Evolutionary conservation across 2,329 filamentous ascomycete genomes (phyloP), one percentile per base, ranked within the genome.

Genomic region (Didymella keratinophila): DNA sequence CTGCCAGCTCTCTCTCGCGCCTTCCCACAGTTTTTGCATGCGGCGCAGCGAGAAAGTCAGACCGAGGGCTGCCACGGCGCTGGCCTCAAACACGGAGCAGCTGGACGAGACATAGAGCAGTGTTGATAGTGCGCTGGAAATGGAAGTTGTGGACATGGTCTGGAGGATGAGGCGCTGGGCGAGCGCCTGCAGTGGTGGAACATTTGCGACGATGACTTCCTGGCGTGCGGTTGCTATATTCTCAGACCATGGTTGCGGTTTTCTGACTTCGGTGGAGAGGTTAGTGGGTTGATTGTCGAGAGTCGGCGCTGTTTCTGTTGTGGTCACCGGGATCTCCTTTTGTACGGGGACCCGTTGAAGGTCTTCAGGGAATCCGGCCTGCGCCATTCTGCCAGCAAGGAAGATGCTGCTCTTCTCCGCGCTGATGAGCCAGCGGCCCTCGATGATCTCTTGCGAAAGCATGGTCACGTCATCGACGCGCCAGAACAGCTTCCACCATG

Each of bases 401-500:
- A 89, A 96, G 45, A 97, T 89, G n/a, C 92, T 84, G 53, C 88
- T 89, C 67, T 89, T 88, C 76, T 97, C 93, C 0, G 93, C 89
- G 3, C 85, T 85, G 0, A 88, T 85, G 3, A 99, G 83, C 80
- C 96, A 98, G 7, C 86, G 83, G 63, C 88, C 87, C 59, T 86
- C 85, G 3, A 97, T 81, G 60, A 97, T 89, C 66, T 95, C 90
- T 1, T 87, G 86, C 2, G 90, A 88, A 53, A 97, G 87, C 84
- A 94, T 90, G 2, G 87, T 87, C 11, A 97, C 92, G 69, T 97
- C 94, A 72, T 98, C 94, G 23, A 95, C 93, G 20, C 92, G 87
- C 93, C 93, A 97, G 73, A 97, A 93, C 0, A 98, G 84, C 75
- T 96, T 96, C 90, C 92, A 97, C 93, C 94, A 98, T 16, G 88